These are phyloP conservation scores for Haematococcus lacustris DNA, from an alignment of 139 green algal genomes.

Conservation along the genomic window DNA sequence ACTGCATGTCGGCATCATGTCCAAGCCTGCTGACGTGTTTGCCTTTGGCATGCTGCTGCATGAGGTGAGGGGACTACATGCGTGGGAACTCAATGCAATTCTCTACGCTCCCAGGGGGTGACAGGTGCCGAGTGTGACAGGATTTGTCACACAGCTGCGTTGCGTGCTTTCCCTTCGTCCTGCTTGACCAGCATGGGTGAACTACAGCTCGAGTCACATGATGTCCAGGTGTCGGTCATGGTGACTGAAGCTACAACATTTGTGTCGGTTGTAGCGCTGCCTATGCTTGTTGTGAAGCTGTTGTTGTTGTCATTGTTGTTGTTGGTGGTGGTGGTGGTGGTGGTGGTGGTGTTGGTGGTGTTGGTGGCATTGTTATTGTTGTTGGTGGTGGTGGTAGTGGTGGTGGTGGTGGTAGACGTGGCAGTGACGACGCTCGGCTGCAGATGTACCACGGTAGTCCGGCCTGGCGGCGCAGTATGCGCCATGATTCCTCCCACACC, in stretches of 20 bases:
- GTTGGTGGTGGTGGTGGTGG: no score
- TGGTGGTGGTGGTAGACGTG: not conserved
- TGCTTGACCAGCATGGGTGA: not conserved
- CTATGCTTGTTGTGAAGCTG: not conserved
- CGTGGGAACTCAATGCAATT: not conserved
- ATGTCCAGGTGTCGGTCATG: not conserved
- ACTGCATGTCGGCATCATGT: conserved; percentile 14
- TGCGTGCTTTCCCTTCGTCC: not conserved
- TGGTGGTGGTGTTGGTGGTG: no score
- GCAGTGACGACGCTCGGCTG: not conserved
- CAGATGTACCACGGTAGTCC: conserved; percentile 6
- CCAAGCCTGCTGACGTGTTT: conserved; percentile 8
- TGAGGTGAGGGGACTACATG: not conserved
- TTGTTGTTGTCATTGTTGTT: not conserved
- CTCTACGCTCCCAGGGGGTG: not conserved
- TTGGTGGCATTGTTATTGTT: no score
- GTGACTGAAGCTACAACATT: not conserved
- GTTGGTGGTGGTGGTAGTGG: not conserved
- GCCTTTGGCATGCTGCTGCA: conserved; percentile 9
- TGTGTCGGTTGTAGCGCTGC: not conserved
- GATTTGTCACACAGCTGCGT: not conserved
- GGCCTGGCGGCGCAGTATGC: not conserved
- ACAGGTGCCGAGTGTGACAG: not conserved
- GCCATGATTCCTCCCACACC: no score
- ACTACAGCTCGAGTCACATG: not conserved